These are phyloP conservation scores for Desmodesmus armatus DNA, from an alignment of 139 green algal species.

Conservation along the genomic window DNA sequence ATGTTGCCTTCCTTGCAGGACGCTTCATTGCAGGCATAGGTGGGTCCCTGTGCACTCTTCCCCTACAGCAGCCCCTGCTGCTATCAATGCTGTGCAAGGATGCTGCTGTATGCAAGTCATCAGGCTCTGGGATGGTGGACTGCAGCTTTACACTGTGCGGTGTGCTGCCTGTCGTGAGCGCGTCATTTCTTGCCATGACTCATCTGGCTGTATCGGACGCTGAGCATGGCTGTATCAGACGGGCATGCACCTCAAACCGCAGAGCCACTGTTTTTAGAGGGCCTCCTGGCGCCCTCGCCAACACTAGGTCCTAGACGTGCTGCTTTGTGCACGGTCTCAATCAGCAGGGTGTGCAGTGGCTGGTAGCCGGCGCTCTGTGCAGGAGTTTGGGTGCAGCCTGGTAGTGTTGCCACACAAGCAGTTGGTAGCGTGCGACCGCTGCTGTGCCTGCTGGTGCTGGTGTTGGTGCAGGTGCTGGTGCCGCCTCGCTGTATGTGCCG, in stretches of 20 bases:
- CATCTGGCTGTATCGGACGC: no score
- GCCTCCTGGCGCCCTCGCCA: neutral
- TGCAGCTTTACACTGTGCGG: no score
- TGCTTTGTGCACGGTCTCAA: neutral
- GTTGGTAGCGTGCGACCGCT: neutral
- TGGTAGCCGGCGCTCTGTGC: no score
- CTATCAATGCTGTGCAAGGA: no score
- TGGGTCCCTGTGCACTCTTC: neutral
- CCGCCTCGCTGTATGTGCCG: slow-evolving; percentile 37
- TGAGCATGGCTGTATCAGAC: neutral
- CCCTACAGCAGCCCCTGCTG: no score
- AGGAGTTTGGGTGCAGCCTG: neutral
- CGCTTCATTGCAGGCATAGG: slow-evolving; percentile 35
- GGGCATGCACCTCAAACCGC: neutral
- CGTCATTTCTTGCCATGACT: no score
- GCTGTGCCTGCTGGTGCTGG: neutral
- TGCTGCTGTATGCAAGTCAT: neutral
- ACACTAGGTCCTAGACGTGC: neutral
- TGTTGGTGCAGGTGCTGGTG: slow-evolving; percentile 34
- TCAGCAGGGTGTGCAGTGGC: no score
- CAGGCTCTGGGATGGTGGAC: neutral
- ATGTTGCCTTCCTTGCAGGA: slow-evolving; percentile 3
- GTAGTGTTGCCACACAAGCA: neutral
- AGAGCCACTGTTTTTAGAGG: neutral
- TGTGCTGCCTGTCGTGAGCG: no score